These are phyloP conservation scores for Mucuna pruriens DNA, from an alignment of 306 rosid species.

Conservation along the genomic window DNA sequence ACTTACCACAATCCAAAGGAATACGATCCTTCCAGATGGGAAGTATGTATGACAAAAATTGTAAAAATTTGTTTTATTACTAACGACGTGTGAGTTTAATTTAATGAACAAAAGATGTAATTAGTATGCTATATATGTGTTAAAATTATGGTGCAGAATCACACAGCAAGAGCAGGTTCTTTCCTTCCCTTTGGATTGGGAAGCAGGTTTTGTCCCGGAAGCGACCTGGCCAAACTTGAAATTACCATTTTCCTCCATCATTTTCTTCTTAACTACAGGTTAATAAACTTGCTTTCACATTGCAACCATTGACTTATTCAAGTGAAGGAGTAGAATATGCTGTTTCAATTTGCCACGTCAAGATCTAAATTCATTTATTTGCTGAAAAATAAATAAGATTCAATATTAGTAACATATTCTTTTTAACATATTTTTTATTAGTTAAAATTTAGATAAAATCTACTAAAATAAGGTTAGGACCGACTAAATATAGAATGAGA, in stretches of 20 bases:
- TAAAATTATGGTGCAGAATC: constrained; percentile 48
- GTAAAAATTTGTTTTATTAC: background rate
- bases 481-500: background rate
- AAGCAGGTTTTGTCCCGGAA: constrained; percentile 65
- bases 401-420: too few relatives aligned
- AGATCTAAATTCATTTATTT: background rate
- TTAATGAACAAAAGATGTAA: constrained; percentile 16
- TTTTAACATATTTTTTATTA: too few relatives aligned
- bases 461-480: background rate
- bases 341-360: background rate
- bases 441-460: background rate
- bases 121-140: background rate
- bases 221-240: constrained; percentile 64
- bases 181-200: constrained; percentile 74
- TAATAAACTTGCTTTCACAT: background rate
- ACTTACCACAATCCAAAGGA: constrained; percentile 54
- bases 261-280: constrained; percentile 66
- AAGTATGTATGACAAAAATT: constrained; percentile 39
- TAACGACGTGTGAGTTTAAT: background rate
- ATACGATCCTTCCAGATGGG: constrained; percentile 74
- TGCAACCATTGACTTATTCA: background rate
- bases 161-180: constrained; percentile 55
- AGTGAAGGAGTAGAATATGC: background rate
- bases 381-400: background rate
- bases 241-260: constrained; percentile 67